Evolutionary conservation across 345 rosid species (phyloP).

Genomic region (Abelmoschus esculentus): DNA sequence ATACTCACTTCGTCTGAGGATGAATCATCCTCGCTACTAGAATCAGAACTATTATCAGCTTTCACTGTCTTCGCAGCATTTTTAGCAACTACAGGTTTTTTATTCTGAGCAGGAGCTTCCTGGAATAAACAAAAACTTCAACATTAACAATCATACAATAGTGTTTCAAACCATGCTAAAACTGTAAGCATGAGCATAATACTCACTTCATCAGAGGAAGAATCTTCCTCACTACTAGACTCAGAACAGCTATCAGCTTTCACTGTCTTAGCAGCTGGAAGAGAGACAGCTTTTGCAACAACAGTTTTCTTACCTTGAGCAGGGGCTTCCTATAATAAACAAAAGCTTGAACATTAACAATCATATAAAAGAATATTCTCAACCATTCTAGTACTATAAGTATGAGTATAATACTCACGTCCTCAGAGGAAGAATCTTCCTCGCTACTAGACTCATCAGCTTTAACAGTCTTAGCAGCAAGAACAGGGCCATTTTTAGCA

Average conservation of each 20-base stretch:
- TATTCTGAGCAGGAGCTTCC: slow-evolving; percentile 26
- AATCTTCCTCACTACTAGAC: slow-evolving; percentile 22
- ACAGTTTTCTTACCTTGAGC: slow-evolving; percentile 18
- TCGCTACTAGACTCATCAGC: slow-evolving; percentile 17
- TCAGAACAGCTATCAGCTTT: slow-evolving; percentile 30
- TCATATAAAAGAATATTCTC: not conserved
- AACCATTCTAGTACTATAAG: not conserved
- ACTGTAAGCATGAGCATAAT: not conserved
- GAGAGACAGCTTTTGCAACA: slow-evolving; percentile 32
- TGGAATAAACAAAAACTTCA: slow-evolving; percentile 3
- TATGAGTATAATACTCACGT: not conserved
- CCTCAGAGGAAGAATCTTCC: slow-evolving; percentile 19
- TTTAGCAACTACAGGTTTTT: slow-evolving; percentile 22
- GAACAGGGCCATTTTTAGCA: slow-evolving; percentile 18
- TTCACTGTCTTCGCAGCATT: not conserved
- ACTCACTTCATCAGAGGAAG: slow-evolving; percentile 11
- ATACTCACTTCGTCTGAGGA: too few relatives aligned
- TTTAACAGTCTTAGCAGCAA: slow-evolving; percentile 25
- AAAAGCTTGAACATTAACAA: not conserved
- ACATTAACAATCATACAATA: not conserved
- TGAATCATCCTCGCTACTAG: too few relatives aligned
- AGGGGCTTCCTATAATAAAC: slow-evolving; percentile 22
- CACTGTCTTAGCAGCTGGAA: slow-evolving; percentile 23
- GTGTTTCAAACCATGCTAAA: not conserved
- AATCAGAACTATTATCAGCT: too few relatives aligned